Evolutionary conservation across 2,329 filamentous ascomycete genomes (phyloP).

Genomic region (Elsinoe australis): DNA sequence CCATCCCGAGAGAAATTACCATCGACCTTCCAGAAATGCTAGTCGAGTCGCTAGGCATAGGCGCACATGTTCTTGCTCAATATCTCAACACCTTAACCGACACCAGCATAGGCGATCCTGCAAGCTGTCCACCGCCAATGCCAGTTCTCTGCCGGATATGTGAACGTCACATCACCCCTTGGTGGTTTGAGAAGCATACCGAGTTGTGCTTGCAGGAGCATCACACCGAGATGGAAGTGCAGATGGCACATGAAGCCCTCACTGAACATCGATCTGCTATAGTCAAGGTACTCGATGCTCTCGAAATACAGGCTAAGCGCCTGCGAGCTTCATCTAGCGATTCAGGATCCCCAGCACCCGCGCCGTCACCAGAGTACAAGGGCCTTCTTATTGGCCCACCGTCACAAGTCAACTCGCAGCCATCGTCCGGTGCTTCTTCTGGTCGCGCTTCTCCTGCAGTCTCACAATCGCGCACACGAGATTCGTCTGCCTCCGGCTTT

Average conservation of each 20-base stretch:
- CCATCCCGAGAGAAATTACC: slow-evolving; percentile 82
- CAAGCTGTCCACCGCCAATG: slow-evolving; percentile 68
- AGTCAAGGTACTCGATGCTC: slow-evolving; percentile 85
- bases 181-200: slow-evolving; percentile 99
- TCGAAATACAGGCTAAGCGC: slow-evolving; percentile 70
- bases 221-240: slow-evolving; percentile 93
- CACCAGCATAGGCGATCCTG: slow-evolving; percentile 64
- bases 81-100: slow-evolving; percentile 88
- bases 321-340: slow-evolving; percentile 46
- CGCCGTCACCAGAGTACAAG: slow-evolving; percentile 66
- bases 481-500: slow-evolving; percentile 57
- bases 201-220: slow-evolving; percentile 95
- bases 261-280: slow-evolving; percentile 90
- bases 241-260: slow-evolving; percentile 86
- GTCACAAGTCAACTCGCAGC: slow-evolving; percentile 55
- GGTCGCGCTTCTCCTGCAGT: slow-evolving; percentile 64
- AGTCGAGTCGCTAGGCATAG: slow-evolving; percentile 87
- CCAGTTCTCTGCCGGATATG: slow-evolving; percentile 94
- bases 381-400: slow-evolving; percentile 74
- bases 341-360: slow-evolving; percentile 34
- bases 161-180: slow-evolving; percentile 91
- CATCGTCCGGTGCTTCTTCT: slow-evolving; percentile 62
- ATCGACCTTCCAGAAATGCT: slow-evolving; percentile 86
- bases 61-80: slow-evolving; percentile 87
- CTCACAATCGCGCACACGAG: slow-evolving; percentile 57